Evolutionary conservation across 495 filamentous ascomycete species (phyloP), one percentile per base, ranked within the genome.

Genomic region (Trichoderma parareesei): DNA sequence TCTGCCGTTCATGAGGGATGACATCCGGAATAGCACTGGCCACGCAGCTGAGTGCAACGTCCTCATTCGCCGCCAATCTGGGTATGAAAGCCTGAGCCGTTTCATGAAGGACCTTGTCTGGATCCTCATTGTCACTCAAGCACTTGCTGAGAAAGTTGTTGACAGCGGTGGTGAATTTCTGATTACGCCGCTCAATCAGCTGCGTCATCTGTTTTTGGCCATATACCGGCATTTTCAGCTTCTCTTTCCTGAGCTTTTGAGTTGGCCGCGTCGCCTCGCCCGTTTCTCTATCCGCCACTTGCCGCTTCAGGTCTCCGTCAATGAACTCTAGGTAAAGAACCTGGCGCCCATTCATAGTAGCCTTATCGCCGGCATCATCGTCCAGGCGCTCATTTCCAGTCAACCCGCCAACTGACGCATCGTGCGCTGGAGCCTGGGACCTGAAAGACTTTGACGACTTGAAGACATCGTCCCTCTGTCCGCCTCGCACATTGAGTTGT

Each of bases 201-300:
- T 80, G 82, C 72, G 88, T 89, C 87, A 98, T 90, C 78, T 96
- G 90, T 74, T 91, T 92, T 78, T 96, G 92, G 65, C 90, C 91
- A 74, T 85, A 96, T 18, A 96, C 90, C 1, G 94, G 94, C 90
- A 97, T 94, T 76, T 90, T 95, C 71, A 97, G 68, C 63, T 92
- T 86, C 69, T 97, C 92, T 46, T 91, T 82, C 66, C 82, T 82
- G 66, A 89, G 80, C 69, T 81, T 86, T 65, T 82, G 81, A 33
- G 74, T 82, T 3, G 90, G 81, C 46, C 87, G 88, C 0, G 80
- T 82, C 5, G 87, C 79, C 70, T 92, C 88, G 8, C 88, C 89
- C 5, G 88, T 91, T 68, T 88, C 89, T 53, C 81, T 78, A 72
- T 87, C 75, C 48, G 82, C 78, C 1, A 90, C 88, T 71, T 95